Percentiles rank a stretch among this genome's conserved stretches.
Evolutionary conservation across 2,329 filamentous ascomycete species (phyloP).

Genomic region (Fonsecaea nubica): DNA sequence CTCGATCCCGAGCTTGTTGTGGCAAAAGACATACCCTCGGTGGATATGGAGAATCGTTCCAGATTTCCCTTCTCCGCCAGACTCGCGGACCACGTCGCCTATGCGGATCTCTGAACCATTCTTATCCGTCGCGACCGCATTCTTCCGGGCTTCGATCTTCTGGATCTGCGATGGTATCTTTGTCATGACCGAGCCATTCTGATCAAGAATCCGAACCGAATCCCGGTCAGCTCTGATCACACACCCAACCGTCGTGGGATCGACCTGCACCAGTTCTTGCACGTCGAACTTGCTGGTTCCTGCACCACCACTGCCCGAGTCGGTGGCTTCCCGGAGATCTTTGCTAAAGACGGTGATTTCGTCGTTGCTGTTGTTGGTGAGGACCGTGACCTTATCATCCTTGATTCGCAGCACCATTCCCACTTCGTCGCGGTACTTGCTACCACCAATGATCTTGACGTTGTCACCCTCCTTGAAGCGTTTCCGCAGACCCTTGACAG

Average conservation of each 20-base stretch:
- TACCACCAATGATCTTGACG: conserved; percentile 97
- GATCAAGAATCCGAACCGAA: conserved; percentile 86
- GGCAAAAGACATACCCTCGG: conserved; percentile 87
- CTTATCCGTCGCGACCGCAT: conserved; percentile 88
- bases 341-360: conserved; percentile 99
- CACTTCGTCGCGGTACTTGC: conserved; percentile 91
- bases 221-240: conserved; percentile 96
- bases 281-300: conserved; percentile 77
- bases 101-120: conserved; percentile 90
- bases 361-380: conserved; percentile 89
- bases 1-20: conserved; percentile 78
- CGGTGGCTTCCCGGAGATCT: conserved; percentile 89
- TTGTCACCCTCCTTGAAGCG: conserved; percentile 93
- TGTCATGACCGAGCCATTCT: conserved; percentile 81
- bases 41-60: conserved; percentile 94
- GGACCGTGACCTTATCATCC: conserved; percentile 87
- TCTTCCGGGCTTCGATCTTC: conserved; percentile 80
- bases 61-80: conserved; percentile 80
- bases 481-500: conserved; percentile 89
- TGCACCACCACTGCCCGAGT: conserved; percentile 79
- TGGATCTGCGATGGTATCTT: conserved; percentile 92
- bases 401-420: conserved; percentile 95
- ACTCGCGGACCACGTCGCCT: conserved; percentile 92
- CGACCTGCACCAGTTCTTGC: conserved; percentile 91
- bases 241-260: conserved; percentile 89